phyloP scores from a whole-genome alignment of 352 stramenopile species.

The Aphanomyces stellatus region DNA sequence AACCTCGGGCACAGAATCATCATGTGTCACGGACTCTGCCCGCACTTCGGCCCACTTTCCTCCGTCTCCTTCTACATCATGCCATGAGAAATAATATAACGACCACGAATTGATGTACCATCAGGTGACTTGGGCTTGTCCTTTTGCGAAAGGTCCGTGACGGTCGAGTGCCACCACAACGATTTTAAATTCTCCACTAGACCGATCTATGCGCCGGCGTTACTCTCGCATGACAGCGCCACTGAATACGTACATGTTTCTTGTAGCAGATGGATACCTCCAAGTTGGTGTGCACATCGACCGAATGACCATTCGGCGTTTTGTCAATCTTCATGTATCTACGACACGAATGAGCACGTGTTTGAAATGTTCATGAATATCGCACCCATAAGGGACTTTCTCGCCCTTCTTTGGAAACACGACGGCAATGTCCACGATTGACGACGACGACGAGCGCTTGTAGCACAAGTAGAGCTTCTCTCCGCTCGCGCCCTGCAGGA shows the following conservation, averaged over 20 bases:
- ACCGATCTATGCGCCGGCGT: conserved; percentile 13
- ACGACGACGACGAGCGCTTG: conserved; percentile 50
- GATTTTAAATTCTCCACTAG: conserved; percentile 3
- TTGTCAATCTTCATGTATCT: conserved; percentile 76
- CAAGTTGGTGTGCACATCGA: conserved; percentile 64
- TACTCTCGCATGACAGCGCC: too few species aligned
- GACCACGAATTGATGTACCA: too few species aligned
- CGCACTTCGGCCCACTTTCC: conserved; percentile 8
- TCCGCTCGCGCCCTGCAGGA: conserved; percentile 57
- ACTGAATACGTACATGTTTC: conserved; percentile 49
- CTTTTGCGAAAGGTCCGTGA: not conserved
- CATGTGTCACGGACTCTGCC: not conserved
- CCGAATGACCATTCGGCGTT: conserved; percentile 49
- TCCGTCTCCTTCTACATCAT: not conserved
- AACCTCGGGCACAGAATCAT: not conserved
- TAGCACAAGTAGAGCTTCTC: conserved; percentile 76
- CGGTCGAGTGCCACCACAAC: conserved; percentile 13
- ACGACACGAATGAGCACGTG: not conserved
- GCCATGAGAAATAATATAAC: too few species aligned
- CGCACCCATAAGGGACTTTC: conserved; percentile 67
- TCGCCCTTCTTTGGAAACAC: conserved; percentile 80
- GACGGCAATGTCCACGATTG: conserved; percentile 56
- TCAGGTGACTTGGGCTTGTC: not conserved
- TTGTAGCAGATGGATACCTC: conserved; percentile 78
- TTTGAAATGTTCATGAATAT: not conserved